Conservation (phyloP, 1,139 yeast genomes). For the Zygosaccharomyces pseudobailii region DNA sequence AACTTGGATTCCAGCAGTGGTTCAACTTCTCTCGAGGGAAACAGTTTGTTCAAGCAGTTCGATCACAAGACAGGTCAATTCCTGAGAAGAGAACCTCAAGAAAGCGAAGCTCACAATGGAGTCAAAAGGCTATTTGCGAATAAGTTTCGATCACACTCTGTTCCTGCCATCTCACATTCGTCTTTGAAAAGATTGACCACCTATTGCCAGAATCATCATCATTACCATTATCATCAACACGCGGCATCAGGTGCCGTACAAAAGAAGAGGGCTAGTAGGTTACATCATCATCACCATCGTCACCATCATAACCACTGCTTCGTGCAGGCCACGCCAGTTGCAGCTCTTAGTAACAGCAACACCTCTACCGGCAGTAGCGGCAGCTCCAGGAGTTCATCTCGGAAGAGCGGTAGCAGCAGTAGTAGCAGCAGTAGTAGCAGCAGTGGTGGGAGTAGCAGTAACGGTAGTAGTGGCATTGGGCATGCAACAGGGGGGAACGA, state of each 20-base stretch:
- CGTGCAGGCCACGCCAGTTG: background rate
- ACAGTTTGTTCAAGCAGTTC: conserved; percentile 27
- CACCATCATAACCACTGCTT: conserved; percentile 6
- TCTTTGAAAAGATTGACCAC: conserved; percentile 27
- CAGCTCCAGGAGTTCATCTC: background rate
- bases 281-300: background rate
- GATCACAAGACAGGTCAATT: conserved; percentile 32
- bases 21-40: background rate
- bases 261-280: background rate
- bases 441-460: background rate
- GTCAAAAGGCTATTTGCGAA: conserved; percentile 8
- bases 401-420: background rate
- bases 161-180: conserved; percentile 34
- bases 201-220: conserved; percentile 10
- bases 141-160: conserved; percentile 32
- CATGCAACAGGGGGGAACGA: background rate
- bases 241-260: background rate
- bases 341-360: background rate
- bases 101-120: background rate
- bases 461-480: background rate
- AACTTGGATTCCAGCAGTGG: conserved; percentile 5
- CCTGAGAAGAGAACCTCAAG: conserved; percentile 8
- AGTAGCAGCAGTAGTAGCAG: background rate
- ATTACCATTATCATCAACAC: conserved; percentile 11
- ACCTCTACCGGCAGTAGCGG: background rate